phyloP scores from a whole-genome alignment of 352 stramenopile species.

The Phytophthora boehmeriae region DNA sequence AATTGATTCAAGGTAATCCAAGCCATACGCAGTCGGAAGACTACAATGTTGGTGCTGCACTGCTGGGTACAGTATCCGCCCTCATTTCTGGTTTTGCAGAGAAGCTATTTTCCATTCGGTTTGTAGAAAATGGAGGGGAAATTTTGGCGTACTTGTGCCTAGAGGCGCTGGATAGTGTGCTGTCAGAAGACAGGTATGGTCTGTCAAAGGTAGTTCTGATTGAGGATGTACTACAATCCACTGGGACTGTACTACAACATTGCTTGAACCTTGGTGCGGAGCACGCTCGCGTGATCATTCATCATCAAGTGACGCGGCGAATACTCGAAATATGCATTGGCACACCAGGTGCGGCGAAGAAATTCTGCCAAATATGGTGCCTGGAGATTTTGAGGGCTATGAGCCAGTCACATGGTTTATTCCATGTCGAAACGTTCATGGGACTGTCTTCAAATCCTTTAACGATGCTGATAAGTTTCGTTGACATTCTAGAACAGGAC shows the following conservation, averaged over 20 bases:
- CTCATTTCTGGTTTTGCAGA: conserved; percentile 14
- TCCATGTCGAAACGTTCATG: conserved; percentile 30
- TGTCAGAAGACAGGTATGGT: background rate
- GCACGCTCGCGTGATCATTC: conserved; percentile 23
- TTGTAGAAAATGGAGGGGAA: conserved; percentile 5
- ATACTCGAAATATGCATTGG: conserved; percentile 7
- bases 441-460: conserved; percentile 12
- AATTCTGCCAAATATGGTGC: conserved; percentile 24
- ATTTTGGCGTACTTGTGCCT: conserved; percentile 20
- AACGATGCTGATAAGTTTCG: conserved; percentile 13
- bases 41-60: conserved; percentile 17
- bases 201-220: conserved; percentile 11
- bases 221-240: conserved; percentile 24
- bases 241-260: conserved; percentile 23
- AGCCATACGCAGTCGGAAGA: conserved; percentile 1
- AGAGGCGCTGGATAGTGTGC: conserved; percentile 5
- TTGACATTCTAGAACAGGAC: conserved; percentile 6
- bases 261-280: conserved; percentile 27
- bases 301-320: conserved; percentile 20
- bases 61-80: conserved; percentile 20
- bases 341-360: background rate
- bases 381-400: conserved; percentile 16
- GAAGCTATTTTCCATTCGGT: conserved; percentile 17
- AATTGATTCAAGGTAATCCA: conserved; percentile 17
- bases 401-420: conserved; percentile 21